Evolutionary conservation across 352 stramenopile genomes (phyloP).

Genomic region (Thalassiosira hispida): DNA sequence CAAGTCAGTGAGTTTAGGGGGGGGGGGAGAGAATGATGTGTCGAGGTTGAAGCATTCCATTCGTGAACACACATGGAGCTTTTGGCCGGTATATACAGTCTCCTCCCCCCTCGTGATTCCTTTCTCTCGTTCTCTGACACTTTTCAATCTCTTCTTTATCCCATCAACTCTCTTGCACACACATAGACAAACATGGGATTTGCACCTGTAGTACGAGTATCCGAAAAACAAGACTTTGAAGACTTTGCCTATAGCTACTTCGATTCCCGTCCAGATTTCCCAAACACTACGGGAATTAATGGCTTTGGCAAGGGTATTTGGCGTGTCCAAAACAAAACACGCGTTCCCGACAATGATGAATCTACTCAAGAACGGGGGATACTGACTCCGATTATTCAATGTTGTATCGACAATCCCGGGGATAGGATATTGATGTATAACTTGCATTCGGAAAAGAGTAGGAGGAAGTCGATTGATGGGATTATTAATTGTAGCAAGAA

Average conservation of each 20-base stretch:
- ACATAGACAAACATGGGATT: constrained; percentile 30
- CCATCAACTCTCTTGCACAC: too few species aligned
- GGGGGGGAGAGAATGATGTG: too few species aligned
- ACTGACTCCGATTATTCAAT: constrained; percentile 37
- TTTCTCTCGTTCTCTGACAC: too few species aligned
- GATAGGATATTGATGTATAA: constrained; percentile 36
- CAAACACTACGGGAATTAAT: constrained; percentile 25
- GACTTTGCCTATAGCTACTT: constrained; percentile 41
- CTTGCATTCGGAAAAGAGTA: constrained; percentile 22
- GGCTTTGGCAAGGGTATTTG: constrained; percentile 14
- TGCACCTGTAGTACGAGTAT: constrained; percentile 21
- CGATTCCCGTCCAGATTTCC: constrained; percentile 18
- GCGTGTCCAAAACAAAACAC: constrained; percentile 8
- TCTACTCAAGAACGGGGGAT: constrained; percentile 9
- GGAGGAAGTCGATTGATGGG: constrained; percentile 5
- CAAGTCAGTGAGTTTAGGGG: too few species aligned
- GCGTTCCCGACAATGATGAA: constrained; percentile 30
- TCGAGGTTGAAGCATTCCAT: too few species aligned
- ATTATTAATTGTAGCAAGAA: constrained; percentile 24
- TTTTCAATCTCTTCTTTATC: too few species aligned
- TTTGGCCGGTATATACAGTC: too few species aligned
- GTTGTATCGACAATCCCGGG: constrained; percentile 31
- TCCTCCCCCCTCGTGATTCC: too few species aligned
- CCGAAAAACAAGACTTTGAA: constrained; percentile 17
- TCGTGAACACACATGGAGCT: neutral